These are phyloP conservation scores for Chlamydomonas incerta DNA, from an alignment of 139 green algal genomes.

Conservation along the genomic window DNA sequence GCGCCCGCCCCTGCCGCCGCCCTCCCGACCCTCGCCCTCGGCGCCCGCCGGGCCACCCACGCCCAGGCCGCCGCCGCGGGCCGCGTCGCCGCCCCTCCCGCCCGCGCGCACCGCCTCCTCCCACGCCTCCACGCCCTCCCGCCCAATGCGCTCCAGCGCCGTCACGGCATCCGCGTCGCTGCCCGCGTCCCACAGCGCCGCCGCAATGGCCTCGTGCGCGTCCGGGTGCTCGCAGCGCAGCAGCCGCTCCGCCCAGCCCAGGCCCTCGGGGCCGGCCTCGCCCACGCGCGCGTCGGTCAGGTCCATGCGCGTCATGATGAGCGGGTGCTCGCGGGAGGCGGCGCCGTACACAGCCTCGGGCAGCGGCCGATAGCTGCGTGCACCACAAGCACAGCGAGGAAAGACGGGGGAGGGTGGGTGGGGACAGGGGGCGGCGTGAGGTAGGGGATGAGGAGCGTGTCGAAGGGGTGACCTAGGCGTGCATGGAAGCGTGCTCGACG, in stretches of 20 bases:
- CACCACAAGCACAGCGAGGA: background rate
- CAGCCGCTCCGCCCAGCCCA: constrained; percentile 79
- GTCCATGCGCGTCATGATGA: constrained; percentile 75
- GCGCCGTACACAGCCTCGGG: constrained; percentile 69
- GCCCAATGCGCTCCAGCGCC: constrained; percentile 58
- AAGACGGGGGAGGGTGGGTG: background rate
- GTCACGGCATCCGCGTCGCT: constrained; percentile 66
- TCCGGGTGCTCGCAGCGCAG: constrained; percentile 75
- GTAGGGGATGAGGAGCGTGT: too few relatives aligned
- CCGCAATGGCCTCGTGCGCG: constrained; percentile 72
- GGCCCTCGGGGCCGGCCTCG: constrained; percentile 57
- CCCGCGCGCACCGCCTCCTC: constrained; percentile 59
- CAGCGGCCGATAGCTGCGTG: constrained; percentile 70
- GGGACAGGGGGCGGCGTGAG: too few relatives aligned
- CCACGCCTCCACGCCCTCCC: constrained; percentile 61
- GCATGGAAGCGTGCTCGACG: too few relatives aligned
- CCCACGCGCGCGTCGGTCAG: constrained; percentile 61
- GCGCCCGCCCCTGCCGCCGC: background rate
- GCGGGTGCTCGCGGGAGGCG: constrained; percentile 59
- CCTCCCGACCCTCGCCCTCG: background rate
- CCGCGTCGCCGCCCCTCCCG: constrained; percentile 3
- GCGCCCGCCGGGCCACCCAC: background rate
- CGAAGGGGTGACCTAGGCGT: too few relatives aligned
- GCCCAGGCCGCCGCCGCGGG: constrained; percentile 27
- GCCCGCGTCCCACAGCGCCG: constrained; percentile 74